Percentiles rank a stretch among this genome's conserved stretches.
Conservation (phyloP, 805 yeast genomes). For the Teunomyces kruisii region DNA sequence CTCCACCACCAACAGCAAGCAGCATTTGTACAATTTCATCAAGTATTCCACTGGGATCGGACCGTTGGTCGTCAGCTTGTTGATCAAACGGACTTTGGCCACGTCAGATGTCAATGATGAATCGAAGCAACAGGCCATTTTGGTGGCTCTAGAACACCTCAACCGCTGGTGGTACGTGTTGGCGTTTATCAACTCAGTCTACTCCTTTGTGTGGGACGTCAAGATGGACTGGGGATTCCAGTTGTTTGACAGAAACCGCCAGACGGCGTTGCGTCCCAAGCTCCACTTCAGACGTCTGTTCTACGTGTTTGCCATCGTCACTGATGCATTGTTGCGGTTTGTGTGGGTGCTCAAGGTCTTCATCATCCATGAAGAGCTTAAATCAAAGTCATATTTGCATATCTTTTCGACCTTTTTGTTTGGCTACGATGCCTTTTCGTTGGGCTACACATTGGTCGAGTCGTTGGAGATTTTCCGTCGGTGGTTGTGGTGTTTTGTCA, state of each 20-base stretch:
- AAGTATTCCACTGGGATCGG: slow-evolving; percentile 68
- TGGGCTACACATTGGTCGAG: slow-evolving; percentile 68
- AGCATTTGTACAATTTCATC: slow-evolving; percentile 66
- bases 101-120: slow-evolving; percentile 10
- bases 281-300: background rate
- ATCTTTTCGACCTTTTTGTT: slow-evolving; percentile 31
- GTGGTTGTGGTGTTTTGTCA: slow-evolving; percentile 85
- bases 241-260: slow-evolving; percentile 40
- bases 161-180: slow-evolving; percentile 45
- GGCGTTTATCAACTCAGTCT: slow-evolving; percentile 63
- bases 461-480: slow-evolving; percentile 76
- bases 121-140: slow-evolving; percentile 9
- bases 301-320: slow-evolving; percentile 56
- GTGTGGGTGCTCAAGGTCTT: slow-evolving; percentile 69
- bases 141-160: slow-evolving; percentile 17
- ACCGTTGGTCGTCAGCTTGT: slow-evolving; percentile 31
- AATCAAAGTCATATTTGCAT: slow-evolving; percentile 11
- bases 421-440: slow-evolving; percentile 40
- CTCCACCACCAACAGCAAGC: slow-evolving; percentile 44
- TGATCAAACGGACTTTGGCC: slow-evolving; percentile 17
- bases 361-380: slow-evolving; percentile 26
- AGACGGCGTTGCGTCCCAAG: slow-evolving; percentile 3
- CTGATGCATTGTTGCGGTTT: slow-evolving; percentile 69
- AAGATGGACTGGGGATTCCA: slow-evolving; percentile 84
- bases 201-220: slow-evolving; percentile 87